Evolutionary conservation across 2,329 filamentous ascomycete species (phyloP), one percentile per base, ranked within the genome.

Genomic region (Calycina herbarum): DNA sequence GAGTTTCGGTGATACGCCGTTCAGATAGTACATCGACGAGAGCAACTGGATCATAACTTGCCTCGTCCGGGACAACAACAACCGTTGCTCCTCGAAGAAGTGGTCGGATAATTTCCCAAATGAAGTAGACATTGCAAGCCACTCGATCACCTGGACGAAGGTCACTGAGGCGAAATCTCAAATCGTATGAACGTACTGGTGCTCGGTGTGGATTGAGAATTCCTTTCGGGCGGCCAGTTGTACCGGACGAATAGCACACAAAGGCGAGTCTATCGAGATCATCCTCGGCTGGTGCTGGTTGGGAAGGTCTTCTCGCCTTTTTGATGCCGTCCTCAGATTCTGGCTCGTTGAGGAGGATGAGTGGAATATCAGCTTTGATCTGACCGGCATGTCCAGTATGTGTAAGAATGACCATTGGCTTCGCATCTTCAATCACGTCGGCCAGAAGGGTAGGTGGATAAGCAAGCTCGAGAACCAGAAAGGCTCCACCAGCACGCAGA

Each of bases 101-200:
- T 8, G 91, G 91, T 5, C 91, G 89, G 63, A 94, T 77, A 64
- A 94, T 93, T 76, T 94, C 91, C 91, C 91, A 94, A 58, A 94
- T 83, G 75, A 94, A 94, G 77, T 94, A 94, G 66, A 94, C 91
- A 80, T 94, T 94, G 79, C 91, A 94, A n/a, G 91, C 91, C 11
- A 94, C 90, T 6, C 91, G 85, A 71, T 93, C 91, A 17, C 90
- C 90, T 0, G 88, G 88, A 20, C 83, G 78, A 2, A 92, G 80
- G 75, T 94, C 88, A 69, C 87, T 89, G 59, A 94, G 77, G 10
- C 79, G 81, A 73, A 94, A 94, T 76, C 91, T 82, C 68, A 92
- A 77, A 71, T 92, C 82, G 74, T 94, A 94, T 6, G 91, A 94
- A 33, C 85, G 83, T 1, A 94, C 88, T 0, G 91, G 82, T 17